Evolutionary conservation across 2,329 filamentous ascomycete genomes (phyloP), one percentile per base, ranked within the genome.

Genomic region (Pyrenophora tritici-repentis): DNA sequence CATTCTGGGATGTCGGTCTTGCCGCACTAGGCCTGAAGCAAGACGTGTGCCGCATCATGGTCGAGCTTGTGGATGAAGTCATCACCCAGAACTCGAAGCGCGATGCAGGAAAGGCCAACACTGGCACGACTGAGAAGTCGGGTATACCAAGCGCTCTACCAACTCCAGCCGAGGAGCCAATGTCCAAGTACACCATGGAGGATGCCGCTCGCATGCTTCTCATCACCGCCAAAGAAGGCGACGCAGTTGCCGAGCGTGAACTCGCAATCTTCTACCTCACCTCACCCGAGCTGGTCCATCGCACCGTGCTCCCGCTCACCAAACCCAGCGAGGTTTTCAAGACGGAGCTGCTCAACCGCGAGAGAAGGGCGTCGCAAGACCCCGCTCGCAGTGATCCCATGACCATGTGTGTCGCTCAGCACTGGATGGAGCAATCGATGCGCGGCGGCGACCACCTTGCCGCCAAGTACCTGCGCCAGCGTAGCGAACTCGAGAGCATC

Each of bases 401-500:
- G 46, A 86, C 91, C 35, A 94, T 97, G 89, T 97, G 92, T 66
- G 85, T 96, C 50, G 93, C 93, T 8, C 86, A 95, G 74, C 93
- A 97, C 78, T 97, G 93, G 92, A 97, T 97, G 91, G 90, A 93
- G 76, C 81, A 90, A 59, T 91, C 90, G 32, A 89, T 90, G 63
- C 83, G 83, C 47, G 91, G 91, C n/a, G 91, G 91, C 1, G 93
- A 97, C 71, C 84, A 88, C 67, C 78, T 96, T 61, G 93, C 93
- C 16, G 87, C 85, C 69, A 88, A 87, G 71, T 92, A 93, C 75
- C 77, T 97, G 72, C 83, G 87, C 58, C 90, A 95, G 75, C 75
- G 83, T 39, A 81, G 83, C 63, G 83, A 86, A 68, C 81, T 85
- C 70, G 83, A 85, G 66, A 81, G 77, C 44, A 79, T 84, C 66